Evolutionary conservation across 2,329 filamentous ascomycete species (phyloP), one percentile per base, ranked within the genome.

Genomic region (Diaporthe sp.): DNA sequence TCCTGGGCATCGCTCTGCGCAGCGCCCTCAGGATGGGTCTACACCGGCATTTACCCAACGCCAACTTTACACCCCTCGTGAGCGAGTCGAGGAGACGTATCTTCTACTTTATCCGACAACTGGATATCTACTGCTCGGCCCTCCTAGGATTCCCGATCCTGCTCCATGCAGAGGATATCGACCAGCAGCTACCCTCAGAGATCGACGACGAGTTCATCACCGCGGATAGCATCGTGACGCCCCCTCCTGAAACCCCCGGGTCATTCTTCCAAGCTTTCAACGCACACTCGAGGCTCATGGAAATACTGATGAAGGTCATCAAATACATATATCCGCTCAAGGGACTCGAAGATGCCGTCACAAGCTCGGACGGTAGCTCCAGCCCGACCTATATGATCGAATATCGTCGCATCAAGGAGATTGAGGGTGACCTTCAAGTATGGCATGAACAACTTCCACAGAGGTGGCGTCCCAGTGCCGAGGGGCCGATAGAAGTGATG

Each of bases 1-100:
- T 95, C 78, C 89, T 96, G 64, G 94, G 94, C 9, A 93, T 96
- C 78, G 94, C 93, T 2, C 85, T 96, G 66, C 90, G 94, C 68
- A 93, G 93, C 9, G 91, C 93, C n/a, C 84, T 96, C 45, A 90
- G 94, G 38, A 92, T 96, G 84, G 94, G 94, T 10, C 86, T 96
- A 35, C 94, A 97, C 81, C 92, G 94, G 70, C 90, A 93, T 75
- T 84, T 96, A 8, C 86, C 91, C 17, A 90, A 93, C 64, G 88
- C 90, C 72, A 88, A 88, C 73, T 88, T 93, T 71, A 88, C 89
- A 67, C 87, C 90, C 3, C 89, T 94, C 73, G 91, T 93, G 79
- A 86, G 89, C 70, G 91, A 94, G 82, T 87, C 89, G 28, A 87
- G 92, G 76, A 87, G 91, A 71, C 87, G 92, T 33, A 88, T 92